Conservation (phyloP, 306 rosid species). For the Dicorynia guianensis region DNA sequence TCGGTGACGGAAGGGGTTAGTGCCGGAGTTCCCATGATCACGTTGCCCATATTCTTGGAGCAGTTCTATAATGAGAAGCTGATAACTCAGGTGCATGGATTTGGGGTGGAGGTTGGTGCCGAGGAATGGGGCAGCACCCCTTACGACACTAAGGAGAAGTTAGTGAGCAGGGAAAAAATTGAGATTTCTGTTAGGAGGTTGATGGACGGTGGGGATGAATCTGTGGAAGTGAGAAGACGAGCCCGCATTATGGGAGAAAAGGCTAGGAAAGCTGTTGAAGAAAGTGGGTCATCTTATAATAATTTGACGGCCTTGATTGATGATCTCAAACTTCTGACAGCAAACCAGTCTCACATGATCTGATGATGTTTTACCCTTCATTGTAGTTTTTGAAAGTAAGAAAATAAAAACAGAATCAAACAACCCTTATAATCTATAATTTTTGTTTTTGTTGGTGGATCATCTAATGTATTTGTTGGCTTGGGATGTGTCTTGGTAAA, state of each 20-base stretch:
- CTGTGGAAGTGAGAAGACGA: conserved; percentile 8
- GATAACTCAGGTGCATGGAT: conserved; percentile 35
- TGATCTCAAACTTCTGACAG: conserved; percentile 4
- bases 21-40: conserved; percentile 43
- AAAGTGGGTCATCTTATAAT: conserved; percentile 38
- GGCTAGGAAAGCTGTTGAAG: conserved; percentile 38
- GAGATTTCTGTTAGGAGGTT: conserved; percentile 43
- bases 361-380: too few relatives aligned
- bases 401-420: too few relatives aligned
- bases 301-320: conserved; percentile 33
- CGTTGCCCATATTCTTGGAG: conserved; percentile 42
- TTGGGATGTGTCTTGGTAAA: too few relatives aligned
- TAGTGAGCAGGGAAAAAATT: conserved; percentile 36
- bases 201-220: conserved; percentile 51
- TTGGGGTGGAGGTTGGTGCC: conserved; percentile 50
- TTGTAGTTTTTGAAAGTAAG: too few relatives aligned
- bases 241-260: conserved; percentile 27
- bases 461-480: too few relatives aligned
- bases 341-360: too few relatives aligned
- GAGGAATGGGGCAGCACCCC: conserved; percentile 12
- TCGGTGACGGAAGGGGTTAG: conserved; percentile 27
- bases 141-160: background rate
- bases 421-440: too few relatives aligned
- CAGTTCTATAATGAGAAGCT: conserved; percentile 50
- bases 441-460: too few relatives aligned